These are phyloP conservation scores for Coniochaeta hoffmannii DNA, from an alignment of 2,329 filamentous ascomycete genomes.

Conservation along the genomic window DNA sequence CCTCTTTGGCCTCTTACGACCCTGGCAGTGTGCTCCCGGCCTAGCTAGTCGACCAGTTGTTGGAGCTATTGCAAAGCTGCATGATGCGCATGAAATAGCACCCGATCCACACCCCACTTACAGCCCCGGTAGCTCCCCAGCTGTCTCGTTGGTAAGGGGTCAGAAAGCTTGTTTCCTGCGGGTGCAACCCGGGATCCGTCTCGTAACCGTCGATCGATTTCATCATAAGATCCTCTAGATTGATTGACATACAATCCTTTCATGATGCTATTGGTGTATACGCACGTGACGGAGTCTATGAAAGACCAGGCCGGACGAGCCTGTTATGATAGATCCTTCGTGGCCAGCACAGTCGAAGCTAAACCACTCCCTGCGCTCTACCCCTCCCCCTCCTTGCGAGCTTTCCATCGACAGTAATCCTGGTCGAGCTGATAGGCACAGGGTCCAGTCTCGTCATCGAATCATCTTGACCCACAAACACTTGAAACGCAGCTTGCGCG, in stretches of 20 bases:
- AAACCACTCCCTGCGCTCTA: not conserved
- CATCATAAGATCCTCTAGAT: not conserved
- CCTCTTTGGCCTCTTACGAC: not conserved
- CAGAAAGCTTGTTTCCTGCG: not conserved
- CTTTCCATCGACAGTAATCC: not conserved
- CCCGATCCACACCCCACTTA: not conserved
- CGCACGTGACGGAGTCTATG: too few species aligned
- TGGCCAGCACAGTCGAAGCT: not conserved
- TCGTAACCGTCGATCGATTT: not conserved
- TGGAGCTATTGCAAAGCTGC: not conserved
- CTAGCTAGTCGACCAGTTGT: not conserved
- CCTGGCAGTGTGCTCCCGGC: not conserved
- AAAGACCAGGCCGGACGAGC: not conserved
- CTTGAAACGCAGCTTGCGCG: not conserved
- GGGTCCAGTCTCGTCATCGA: not conserved
- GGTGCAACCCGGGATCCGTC: not conserved
- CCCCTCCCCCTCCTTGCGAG: constrained; percentile 1
- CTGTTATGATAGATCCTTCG: not conserved
- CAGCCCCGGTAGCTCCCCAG: too few species aligned
- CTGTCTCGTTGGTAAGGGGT: too few species aligned
- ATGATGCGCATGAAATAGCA: not conserved
- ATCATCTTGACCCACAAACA: not conserved
- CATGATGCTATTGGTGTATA: not conserved
- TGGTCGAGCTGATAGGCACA: constrained; percentile 1
- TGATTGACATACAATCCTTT: not conserved